These are phyloP conservation scores for Apiospora rasikravindrae DNA, from an alignment of 2,329 filamentous ascomycete species.

Conservation along the genomic window DNA sequence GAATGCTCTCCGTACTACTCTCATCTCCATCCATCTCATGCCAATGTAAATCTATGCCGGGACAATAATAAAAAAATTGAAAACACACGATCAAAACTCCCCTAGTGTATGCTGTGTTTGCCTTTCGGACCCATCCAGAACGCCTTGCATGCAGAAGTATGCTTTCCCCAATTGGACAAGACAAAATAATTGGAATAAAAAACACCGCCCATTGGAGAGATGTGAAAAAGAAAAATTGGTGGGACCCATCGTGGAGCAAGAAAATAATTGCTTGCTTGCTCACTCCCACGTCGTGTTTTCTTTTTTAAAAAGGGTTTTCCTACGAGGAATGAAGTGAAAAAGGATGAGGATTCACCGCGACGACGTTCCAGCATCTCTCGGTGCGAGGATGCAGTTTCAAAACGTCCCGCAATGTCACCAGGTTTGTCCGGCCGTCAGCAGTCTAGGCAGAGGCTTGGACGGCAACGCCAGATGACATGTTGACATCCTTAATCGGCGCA, in stretches of 20 bases:
- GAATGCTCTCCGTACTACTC: neutral
- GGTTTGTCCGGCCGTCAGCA: neutral
- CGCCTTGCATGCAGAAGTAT: constrained; percentile 15
- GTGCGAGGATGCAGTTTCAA: neutral
- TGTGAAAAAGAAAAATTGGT: neutral
- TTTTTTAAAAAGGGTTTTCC: neutral
- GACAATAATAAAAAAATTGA: neutral
- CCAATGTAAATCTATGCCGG: constrained; percentile 12
- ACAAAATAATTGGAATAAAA: constrained; percentile 2
- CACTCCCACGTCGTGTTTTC: neutral
- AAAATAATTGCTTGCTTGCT: neutral
- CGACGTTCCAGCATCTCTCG: constrained; percentile 12
- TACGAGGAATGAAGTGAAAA: constrained; percentile 13
- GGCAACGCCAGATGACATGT: neutral
- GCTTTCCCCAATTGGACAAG: constrained; percentile 14
- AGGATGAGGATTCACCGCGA: neutral
- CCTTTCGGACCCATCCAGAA: constrained; percentile 16
- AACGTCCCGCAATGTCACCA: neutral
- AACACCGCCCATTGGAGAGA: neutral
- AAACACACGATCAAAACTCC: neutral
- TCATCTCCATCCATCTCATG: neutral
- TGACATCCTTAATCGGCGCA: neutral
- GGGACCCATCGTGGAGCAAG: neutral
- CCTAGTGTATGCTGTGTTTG: neutral
- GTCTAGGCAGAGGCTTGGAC: constrained; percentile 1